Base-by-base conservation (phyloP, 495 filamentous ascomycete species). In the Trichodelitschia bisporula region DNA sequence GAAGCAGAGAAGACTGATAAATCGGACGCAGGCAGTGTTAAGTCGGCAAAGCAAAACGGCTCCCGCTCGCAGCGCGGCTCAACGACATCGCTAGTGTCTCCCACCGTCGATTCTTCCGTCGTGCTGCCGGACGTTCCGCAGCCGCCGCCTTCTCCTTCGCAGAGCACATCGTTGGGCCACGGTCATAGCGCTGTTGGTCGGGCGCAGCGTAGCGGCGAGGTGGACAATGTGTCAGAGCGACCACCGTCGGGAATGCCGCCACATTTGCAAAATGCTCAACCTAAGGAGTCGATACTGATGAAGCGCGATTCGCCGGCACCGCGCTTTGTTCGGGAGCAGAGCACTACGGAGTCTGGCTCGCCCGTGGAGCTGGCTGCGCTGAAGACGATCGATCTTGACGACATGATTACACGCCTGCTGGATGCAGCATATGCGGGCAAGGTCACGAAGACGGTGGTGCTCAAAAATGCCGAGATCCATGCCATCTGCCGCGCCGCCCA, bases 391-490 rank as follows among this genome's bases (percentile, higher is more conserved):
- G 84, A 95, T 52, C 57, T 99, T 28, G 86, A 99, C 44, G 86
- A 95, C 45, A 93, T 91, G 65, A 99, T 99, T 43, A 73, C 74
- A 37, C 72, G 86, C 20, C 69, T 99, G 13, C 59, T 95, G 20
- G 86, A 95, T 51, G 86, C 86, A 15, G 86, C 70, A 14, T 95
- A 99, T 46, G 77, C 86, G 19, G 77, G 82, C 27, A 95, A 95
- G 48, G 76, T 93, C 40, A 93, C 86, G 29, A 99, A 99, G 57
- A 76, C 79, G 13, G 80, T 95, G 2, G 92, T 82, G 40, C 53
- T 99, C 28, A 92, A 91, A 62, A 95, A 95, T 50, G 86, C 83
- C 14, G 86, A 99, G 49, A 95, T 99, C 33, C 72, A 64, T 21
- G 80, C 83, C 16, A 82, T 99, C 34, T 95, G 89, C 49, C 62